Conservation (phyloP, 225 moss, liverwort and hornwort species). For the Bryoerythrophyllum caledonicum region DNA sequence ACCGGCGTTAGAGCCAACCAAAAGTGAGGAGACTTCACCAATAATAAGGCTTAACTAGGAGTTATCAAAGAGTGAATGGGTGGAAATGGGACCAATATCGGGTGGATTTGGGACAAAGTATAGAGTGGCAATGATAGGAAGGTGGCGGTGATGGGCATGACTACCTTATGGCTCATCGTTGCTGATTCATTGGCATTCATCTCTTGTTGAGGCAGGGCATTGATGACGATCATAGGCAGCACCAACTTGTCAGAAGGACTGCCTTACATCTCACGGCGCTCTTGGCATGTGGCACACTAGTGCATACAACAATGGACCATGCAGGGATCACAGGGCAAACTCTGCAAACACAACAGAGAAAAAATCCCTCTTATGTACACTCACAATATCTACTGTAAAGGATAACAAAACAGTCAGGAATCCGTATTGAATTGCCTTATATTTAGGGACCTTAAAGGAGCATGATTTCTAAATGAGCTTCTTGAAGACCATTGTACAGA, state of each 20-base stretch:
- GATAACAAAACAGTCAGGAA: not conserved
- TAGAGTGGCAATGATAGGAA: too few species aligned
- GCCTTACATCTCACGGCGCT: conserved; percentile 74
- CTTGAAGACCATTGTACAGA: too few species aligned
- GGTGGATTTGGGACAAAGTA: too few species aligned
- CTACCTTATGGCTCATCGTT: conserved; percentile 58
- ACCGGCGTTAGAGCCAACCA: too few species aligned
- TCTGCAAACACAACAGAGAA: conserved; percentile 31
- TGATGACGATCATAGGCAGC: conserved; percentile 73
- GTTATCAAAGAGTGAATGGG: too few species aligned
- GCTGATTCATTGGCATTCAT: conserved; percentile 58
- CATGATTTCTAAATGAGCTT: too few species aligned
- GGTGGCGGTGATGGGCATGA: too few species aligned
- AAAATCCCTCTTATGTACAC: not conserved
- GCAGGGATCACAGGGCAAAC: conserved; percentile 62
- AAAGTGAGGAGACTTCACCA: too few species aligned
- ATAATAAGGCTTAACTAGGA: too few species aligned
- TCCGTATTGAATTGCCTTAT: too few species aligned
- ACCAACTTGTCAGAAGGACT: conserved; percentile 63
- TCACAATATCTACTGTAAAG: not conserved
- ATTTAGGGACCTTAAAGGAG: too few species aligned
- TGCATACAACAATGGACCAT: conserved; percentile 72
- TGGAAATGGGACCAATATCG: too few species aligned
- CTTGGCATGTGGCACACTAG: conserved; percentile 69
- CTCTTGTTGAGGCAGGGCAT: conserved; percentile 54